A percentile compares a stretch with the other conserved stretches of the same genome.
Conservation (phyloP, 2,329 filamentous ascomycete genomes). For the Sclerotinia borealis region DNA sequence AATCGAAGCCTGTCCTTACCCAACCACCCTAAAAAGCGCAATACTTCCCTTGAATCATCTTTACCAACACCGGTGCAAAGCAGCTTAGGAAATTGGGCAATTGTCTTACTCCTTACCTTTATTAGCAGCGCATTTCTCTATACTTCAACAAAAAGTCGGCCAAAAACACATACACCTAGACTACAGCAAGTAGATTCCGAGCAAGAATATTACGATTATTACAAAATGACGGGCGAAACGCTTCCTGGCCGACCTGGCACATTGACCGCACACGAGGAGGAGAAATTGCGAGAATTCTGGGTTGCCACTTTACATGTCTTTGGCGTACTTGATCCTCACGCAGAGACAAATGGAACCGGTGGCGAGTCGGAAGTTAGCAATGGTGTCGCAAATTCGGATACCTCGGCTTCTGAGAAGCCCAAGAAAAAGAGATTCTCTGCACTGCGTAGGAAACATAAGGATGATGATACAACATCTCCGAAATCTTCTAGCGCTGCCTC, state of each 20-base stretch:
- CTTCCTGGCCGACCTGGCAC: conserved; percentile 75
- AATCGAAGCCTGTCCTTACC: not conserved
- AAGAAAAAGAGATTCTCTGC: conserved; percentile 70
- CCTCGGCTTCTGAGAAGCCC: conserved; percentile 44
- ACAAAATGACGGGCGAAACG: conserved; percentile 38
- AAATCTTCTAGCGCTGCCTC: conserved; percentile 24
- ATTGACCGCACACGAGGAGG: conserved; percentile 82
- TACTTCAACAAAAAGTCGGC: not conserved
- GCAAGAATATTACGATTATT: conserved; percentile 13
- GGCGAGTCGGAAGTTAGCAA: conserved; percentile 18
- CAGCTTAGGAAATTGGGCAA: conserved; percentile 5
- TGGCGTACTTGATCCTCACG: conserved; percentile 47
- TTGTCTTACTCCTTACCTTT: conserved; percentile 10
- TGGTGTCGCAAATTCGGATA: conserved; percentile 22
- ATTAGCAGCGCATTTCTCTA: conserved; percentile 16
- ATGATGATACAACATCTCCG: conserved; percentile 42
- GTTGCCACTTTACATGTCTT: conserved; percentile 67
- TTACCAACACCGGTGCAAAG: conserved; percentile 1
- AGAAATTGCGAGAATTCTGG: conserved; percentile 87
- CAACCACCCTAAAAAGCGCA: not conserved
- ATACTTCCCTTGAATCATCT: conserved; percentile 5
- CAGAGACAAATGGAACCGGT: conserved; percentile 29
- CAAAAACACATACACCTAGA: not conserved
- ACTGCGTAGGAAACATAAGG: conserved; percentile 58
- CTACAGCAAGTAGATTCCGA: conserved; percentile 8